Evolutionary conservation across 345 rosid genomes (phyloP).

Genomic region (Ceriops decandra): DNA sequence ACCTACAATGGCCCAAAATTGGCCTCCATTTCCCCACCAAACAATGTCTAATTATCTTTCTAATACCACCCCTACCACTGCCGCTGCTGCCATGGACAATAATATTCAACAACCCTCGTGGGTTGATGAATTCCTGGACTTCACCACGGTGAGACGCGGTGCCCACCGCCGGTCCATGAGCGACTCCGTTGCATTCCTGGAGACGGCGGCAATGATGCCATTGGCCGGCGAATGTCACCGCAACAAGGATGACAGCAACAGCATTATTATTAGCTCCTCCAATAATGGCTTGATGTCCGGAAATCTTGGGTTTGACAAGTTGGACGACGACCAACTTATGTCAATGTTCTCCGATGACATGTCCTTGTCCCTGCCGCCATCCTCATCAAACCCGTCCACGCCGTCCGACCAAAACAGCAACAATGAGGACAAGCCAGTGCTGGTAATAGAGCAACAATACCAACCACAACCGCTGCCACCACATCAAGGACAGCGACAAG

Average conservation of each 20-base stretch:
- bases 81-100: background rate
- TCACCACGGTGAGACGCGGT: conserved; percentile 63
- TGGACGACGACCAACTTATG: conserved; percentile 82
- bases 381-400: conserved; percentile 63
- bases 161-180: conserved; percentile 81
- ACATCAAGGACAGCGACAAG: conserved; percentile 19
- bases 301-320: conserved; percentile 41
- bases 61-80: conserved; percentile 6
- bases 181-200: conserved; percentile 76
- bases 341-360: conserved; percentile 72
- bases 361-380: conserved; percentile 41
- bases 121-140: conserved; percentile 86
- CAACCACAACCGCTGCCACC: conserved; percentile 7
- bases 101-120: conserved; percentile 43
- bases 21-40: conserved; percentile 39
- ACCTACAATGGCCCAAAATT: conserved; percentile 28
- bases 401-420: conserved; percentile 70
- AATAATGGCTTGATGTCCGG: conserved; percentile 2
- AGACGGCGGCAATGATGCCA: conserved; percentile 25
- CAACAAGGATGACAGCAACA: background rate
- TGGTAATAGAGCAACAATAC: conserved; percentile 3
- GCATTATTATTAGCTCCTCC: background rate
- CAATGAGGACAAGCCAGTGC: conserved; percentile 46
- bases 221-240: conserved; percentile 27
- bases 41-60: conserved; percentile 26